Base-by-base conservation (phyloP, 225 moss, liverwort and hornwort species). In the Anthoceros angustus region DNA sequence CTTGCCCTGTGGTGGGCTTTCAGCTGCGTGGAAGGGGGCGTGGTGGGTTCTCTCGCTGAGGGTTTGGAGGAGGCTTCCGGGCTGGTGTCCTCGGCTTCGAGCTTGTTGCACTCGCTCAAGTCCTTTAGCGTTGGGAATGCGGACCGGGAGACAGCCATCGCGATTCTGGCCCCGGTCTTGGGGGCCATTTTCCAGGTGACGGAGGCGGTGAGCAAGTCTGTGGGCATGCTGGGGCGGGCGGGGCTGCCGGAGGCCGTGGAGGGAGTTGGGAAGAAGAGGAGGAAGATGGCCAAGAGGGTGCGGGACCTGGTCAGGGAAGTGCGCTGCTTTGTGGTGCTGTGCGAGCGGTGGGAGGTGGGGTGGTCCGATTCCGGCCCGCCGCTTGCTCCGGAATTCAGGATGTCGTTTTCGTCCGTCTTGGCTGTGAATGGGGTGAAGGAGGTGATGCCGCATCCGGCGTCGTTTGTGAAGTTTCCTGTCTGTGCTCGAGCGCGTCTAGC, bases 1-100 rank as follows among this genome's bases (percentile, higher is more conserved):
- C 46, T 77, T 62, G 49, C 61, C 23, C 68, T 80, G 74, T 80
- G 70, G 67, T 80, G 80, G 80, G 62, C 77, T 24, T 72, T 74
- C 11, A 40, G 50, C 8, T 68, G 73, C 3, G 45, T 70, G 61
- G 77, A 80, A 65, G 74, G 71, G 39, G 25, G 61, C 8, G 25
- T 61, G 24, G 26, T 39, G 61, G 41, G 72, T 15, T 69, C 50
- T 10, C 41, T 9, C 42, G 43, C 39, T 1, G 41, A 60, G 10
- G 26, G 43, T 38, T 43, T 74, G 65, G 49, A 46, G 62, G 40
- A 70, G 21, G 77, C 62, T 14, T 23, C 62, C 16, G 42, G 61
- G 23, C 70, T 48, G 49, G 43, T 80, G 65, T 43, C 66, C 8
- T 74, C 73, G 38, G 66, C 66, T 2, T 21, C 70, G 4, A 66